phyloP scores from a whole-genome alignment of 78 protist genomes.

The Neovahlkampfia damariscottae region DNA sequence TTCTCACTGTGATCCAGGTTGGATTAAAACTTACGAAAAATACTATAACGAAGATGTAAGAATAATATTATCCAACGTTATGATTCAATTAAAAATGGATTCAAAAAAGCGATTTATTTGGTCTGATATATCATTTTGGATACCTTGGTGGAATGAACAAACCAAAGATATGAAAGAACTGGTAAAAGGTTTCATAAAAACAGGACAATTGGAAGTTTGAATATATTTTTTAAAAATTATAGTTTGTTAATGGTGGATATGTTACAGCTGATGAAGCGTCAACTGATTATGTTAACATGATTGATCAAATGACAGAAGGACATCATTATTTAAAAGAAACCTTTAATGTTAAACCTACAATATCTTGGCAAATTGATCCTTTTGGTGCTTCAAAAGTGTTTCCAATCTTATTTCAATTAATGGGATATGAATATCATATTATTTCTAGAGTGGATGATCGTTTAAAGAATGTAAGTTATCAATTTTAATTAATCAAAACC shows the following conservation, averaged over 20 bases:
- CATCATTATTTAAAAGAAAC: not conserved
- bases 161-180: not conserved
- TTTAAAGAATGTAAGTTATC: too few relatives aligned
- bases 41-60: not conserved
- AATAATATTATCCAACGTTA: not conserved
- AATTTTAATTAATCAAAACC: too few relatives aligned
- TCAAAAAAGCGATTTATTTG: not conserved
- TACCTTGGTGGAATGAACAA: not conserved
- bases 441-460: too few relatives aligned
- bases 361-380: not conserved
- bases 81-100: not conserved
- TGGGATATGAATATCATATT: too few relatives aligned
- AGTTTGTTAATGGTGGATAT: not conserved
- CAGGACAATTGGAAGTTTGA: not conserved
- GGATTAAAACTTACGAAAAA: not conserved
- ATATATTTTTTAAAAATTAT: too few relatives aligned
- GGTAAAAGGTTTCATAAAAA: not conserved
- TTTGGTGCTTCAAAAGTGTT: too few relatives aligned
- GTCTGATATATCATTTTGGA: not conserved
- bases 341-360: not conserved
- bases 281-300: not conserved
- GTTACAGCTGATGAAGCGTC: not conserved
- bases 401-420: too few relatives aligned
- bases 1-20: not conserved
- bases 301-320: not conserved